phyloP scores from a whole-genome alignment of 768 basidiomycete species.

The Termitomyces sp. region DNA sequence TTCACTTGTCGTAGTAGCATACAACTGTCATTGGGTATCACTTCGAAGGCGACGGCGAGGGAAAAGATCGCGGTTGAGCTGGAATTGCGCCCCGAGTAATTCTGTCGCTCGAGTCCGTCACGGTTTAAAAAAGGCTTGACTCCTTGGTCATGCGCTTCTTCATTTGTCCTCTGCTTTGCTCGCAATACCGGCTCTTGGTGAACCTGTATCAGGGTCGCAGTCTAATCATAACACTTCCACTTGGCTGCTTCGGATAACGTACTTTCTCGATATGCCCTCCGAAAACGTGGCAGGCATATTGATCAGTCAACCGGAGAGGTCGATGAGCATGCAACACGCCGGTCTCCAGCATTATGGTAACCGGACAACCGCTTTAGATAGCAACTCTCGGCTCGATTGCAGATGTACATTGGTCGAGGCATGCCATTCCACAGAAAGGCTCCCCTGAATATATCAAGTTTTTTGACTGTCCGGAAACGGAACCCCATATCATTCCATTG shows the following conservation, averaged over 20 bases:
- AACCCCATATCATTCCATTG: slow-evolving; percentile 20
- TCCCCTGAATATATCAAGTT: no score
- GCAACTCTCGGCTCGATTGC: slow-evolving; percentile 20
- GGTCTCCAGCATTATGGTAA: slow-evolving; percentile 28
- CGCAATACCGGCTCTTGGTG: slow-evolving; percentile 6
- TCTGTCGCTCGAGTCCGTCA: no score
- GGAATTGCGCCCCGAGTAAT: no score
- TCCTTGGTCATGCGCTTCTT: slow-evolving; percentile 1
- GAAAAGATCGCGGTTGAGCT: no score
- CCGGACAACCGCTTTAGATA: slow-evolving; percentile 11
- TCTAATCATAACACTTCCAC: not conserved
- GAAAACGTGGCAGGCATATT: no score
- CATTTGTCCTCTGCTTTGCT: slow-evolving; percentile 1
- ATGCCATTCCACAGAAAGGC: no score
- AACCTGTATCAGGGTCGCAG: not conserved
- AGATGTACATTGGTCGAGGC: not conserved
- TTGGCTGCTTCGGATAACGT: not conserved
- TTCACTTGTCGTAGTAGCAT: no score
- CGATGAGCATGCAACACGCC: slow-evolving; percentile 24
- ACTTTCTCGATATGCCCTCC: not conserved
- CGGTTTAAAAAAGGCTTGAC: no score
- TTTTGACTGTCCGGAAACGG: no score
- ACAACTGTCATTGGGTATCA: no score
- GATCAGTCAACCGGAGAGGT: slow-evolving; percentile 29
- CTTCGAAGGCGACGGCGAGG: no score